These are phyloP conservation scores for Claviceps sp. DNA, from an alignment of 2,329 filamentous ascomycete genomes.

Conservation along the genomic window DNA sequence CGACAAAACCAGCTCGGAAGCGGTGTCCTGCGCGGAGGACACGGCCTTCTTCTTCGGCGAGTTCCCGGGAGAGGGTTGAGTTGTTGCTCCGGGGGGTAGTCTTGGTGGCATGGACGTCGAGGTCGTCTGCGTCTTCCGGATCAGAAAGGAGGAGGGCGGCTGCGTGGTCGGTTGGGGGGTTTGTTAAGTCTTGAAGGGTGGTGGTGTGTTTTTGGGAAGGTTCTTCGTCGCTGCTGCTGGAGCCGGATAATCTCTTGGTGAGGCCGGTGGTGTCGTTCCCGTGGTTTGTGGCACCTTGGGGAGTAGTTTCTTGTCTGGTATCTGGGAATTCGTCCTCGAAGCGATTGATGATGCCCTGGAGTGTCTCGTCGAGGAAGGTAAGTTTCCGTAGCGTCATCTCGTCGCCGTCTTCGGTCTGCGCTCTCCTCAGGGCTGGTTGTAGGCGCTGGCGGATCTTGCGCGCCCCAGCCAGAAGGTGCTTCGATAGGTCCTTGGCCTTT, in stretches of 20 bases:
- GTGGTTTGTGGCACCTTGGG: neutral
- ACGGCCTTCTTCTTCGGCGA: constrained; percentile 44
- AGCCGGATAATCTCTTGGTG: constrained; percentile 2
- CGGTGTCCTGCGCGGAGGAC: constrained; percentile 42
- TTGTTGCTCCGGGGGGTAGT: constrained; percentile 38
- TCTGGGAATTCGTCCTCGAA: constrained; percentile 97
- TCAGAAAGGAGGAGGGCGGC: constrained; percentile 10
- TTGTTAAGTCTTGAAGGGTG: too few species aligned
- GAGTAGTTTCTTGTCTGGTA: constrained; percentile 38
- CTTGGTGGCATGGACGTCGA: constrained; percentile 26
- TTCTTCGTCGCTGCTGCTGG: constrained; percentile 8
- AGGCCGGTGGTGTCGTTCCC: neutral
- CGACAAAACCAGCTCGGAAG: constrained; percentile 40
- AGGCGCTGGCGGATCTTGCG: constrained; percentile 76
- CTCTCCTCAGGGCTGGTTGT: constrained; percentile 70
- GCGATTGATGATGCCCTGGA: constrained; percentile 82
- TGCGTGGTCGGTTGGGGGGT: too few species aligned
- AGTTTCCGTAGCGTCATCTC: constrained; percentile 72
- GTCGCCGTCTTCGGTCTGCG: constrained; percentile 52
- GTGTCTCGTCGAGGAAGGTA: constrained; percentile 74
- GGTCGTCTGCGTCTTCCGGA: constrained; percentile 38
- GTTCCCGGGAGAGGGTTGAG: constrained; percentile 39
- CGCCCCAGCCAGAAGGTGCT: constrained; percentile 74
- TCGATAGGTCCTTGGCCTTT: constrained; percentile 85
- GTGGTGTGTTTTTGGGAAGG: constrained; percentile 12